Percentiles rank a stretch among this genome's conserved stretches.
These are phyloP conservation scores for barley (Hordeum vulgare) DNA, from an alignment of 176 grass and related monocot species.

Conservation along the genomic window DNA sequence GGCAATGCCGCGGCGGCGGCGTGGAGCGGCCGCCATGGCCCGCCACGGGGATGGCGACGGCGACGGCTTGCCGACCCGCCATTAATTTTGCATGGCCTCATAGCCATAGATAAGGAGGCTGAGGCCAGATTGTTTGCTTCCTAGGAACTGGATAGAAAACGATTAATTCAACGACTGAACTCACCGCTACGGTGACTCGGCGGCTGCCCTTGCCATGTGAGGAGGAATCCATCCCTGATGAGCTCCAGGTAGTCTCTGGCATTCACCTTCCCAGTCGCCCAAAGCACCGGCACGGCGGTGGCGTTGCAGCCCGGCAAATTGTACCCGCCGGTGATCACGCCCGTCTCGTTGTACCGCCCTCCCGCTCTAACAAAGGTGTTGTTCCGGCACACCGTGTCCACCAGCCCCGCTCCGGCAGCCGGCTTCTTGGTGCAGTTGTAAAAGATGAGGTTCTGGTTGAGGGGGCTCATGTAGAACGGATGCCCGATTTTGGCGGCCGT, in stretches of 20 bases:
- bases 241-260: neutral
- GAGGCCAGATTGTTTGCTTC: too few species aligned
- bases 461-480: neutral
- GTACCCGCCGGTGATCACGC: neutral
- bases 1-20: neutral
- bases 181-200: neutral
- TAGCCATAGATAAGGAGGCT: too few species aligned
- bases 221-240: neutral
- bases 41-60: neutral
- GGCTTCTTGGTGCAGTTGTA: neutral
- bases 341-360: neutral
- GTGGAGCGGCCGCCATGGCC: too few species aligned
- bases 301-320: neutral
- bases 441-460: slow-evolving; percentile 19
- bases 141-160: neutral
- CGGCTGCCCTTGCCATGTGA: slow-evolving; percentile 13
- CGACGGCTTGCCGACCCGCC: neutral
- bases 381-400: neutral
- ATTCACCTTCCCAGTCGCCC: neutral
- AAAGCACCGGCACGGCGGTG: neutral
- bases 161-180: neutral
- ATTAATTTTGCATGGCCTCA: neutral
- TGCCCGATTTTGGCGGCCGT: neutral
- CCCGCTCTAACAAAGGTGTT: neutral
- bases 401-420: neutral